Evolutionary conservation across 2,329 filamentous ascomycete species (phyloP).

Genomic region (Fusarium nygamai): DNA sequence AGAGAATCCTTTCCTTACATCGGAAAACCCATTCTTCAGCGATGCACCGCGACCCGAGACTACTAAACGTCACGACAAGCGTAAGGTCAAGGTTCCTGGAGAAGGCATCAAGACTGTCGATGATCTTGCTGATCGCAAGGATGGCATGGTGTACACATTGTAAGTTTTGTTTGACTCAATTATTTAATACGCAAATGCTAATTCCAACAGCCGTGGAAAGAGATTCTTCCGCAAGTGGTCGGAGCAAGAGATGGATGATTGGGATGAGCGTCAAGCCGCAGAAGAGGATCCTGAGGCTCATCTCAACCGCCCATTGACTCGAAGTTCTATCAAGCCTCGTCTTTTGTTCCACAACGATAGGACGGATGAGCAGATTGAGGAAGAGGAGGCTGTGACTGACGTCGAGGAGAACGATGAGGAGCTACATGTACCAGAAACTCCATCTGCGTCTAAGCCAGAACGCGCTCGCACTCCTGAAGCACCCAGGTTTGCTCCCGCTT

Average conservation of each 20-base stretch:
- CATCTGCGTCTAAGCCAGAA: constrained; percentile 48
- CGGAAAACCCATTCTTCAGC: constrained; percentile 77
- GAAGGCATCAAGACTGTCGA: constrained; percentile 69
- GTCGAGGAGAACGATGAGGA: constrained; percentile 59
- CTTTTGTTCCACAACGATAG: constrained; percentile 72
- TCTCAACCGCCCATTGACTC: constrained; percentile 63
- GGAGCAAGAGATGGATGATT: constrained; percentile 49
- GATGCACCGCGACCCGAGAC: constrained; percentile 53
- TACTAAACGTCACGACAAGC: constrained; percentile 63
- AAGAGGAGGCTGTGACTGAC: constrained; percentile 69
- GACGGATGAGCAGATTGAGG: constrained; percentile 57
- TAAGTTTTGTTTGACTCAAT: constrained; percentile 58
- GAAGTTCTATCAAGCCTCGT: constrained; percentile 76
- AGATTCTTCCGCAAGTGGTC: constrained; percentile 78
- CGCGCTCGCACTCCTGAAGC: constrained; percentile 61
- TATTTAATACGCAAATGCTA: constrained; percentile 1
- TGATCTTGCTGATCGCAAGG: constrained; percentile 70
- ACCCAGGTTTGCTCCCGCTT: constrained; percentile 65
- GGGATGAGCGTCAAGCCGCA: constrained; percentile 49
- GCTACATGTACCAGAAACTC: constrained; percentile 48
- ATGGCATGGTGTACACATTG: constrained; percentile 82
- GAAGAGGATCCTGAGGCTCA: constrained; percentile 49
- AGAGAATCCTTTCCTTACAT: constrained; percentile 78
- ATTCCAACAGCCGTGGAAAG: constrained; percentile 74
- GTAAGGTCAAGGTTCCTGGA: constrained; percentile 64